Evolutionary conservation across 2,329 filamentous ascomycete genomes (phyloP).

Genomic region (Fusarium sambucinum): DNA sequence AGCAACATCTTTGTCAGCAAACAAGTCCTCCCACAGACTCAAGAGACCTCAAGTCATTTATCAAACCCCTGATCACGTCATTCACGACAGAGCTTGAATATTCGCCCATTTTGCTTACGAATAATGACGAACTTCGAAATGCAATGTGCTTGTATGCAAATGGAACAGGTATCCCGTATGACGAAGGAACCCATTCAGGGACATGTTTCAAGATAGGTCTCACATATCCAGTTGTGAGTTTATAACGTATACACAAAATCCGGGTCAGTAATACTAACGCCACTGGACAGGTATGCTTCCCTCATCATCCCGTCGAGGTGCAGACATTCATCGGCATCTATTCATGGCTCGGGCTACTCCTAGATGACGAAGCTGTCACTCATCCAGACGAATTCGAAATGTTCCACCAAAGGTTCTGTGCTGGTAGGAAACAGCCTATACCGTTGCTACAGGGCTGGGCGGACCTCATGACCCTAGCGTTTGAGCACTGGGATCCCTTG

Average conservation of each 20-base stretch:
- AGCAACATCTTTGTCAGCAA: no score
- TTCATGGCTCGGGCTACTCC: slow-evolving; percentile 18
- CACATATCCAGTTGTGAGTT: slow-evolving; percentile 11
- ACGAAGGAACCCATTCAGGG: slow-evolving; percentile 19
- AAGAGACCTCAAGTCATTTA: no score
- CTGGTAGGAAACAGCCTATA: background rate
- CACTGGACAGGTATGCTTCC: slow-evolving; percentile 6
- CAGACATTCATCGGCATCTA: slow-evolving; percentile 17
- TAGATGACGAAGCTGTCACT: slow-evolving; percentile 12
- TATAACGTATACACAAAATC: rapidly evolving
- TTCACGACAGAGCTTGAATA: no score
- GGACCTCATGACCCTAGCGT: slow-evolving; percentile 3
- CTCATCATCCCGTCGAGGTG: slow-evolving; percentile 21
- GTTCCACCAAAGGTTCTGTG: slow-evolving; percentile 19
- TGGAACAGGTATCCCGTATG: background rate
- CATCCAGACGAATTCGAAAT: slow-evolving; percentile 1
- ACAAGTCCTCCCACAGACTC: no score
- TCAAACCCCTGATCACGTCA: no score
- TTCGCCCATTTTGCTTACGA: background rate
- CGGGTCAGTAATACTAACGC: rapidly evolving
- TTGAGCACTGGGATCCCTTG: slow-evolving; percentile 17
- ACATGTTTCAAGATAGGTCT: slow-evolving; percentile 15
- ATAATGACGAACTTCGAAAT: slow-evolving; percentile 6
- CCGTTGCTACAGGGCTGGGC: slow-evolving; percentile 21
- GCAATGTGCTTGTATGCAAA: slow-evolving; percentile 7